Conservation (phyloP, 129 eudicot genomes). For the Calendula officinalis region DNA sequence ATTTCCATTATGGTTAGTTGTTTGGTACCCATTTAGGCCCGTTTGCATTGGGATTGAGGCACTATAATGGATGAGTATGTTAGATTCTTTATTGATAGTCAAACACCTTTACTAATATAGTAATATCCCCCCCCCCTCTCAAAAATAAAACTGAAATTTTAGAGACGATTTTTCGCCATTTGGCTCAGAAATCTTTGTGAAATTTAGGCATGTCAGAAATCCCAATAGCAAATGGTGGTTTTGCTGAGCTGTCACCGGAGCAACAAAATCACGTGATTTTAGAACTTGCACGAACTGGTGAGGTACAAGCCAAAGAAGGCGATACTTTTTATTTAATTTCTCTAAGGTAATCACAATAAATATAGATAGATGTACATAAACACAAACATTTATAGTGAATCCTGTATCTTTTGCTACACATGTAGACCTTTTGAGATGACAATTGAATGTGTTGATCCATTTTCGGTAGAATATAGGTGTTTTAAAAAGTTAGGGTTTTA, state of each 20-base stretch:
- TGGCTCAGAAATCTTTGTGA: conserved; percentile 18
- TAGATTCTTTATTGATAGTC: not conserved
- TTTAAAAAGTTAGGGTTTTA: conserved; percentile 24
- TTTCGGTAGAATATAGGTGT: conserved; percentile 14
- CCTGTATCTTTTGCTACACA: conserved; percentile 1
- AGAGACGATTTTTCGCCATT: conserved; percentile 10
- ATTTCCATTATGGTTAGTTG: not conserved
- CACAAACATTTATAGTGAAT: conserved; percentile 12
- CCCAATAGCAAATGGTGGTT: conserved; percentile 10
- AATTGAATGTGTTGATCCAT: conserved; percentile 6
- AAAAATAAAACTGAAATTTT: not conserved
- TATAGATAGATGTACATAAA: no score
- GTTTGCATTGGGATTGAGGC: conserved; percentile 1
- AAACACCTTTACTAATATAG: conserved; percentile 3
- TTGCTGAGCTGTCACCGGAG: conserved; percentile 54
- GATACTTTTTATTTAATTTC: conserved; percentile 69
- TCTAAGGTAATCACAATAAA: conserved; percentile 39
- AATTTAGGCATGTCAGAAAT: conserved; percentile 19
- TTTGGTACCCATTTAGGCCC: not conserved
- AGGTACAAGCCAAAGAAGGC: conserved; percentile 68
- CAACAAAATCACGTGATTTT: conserved; percentile 52
- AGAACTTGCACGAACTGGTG: conserved; percentile 52
- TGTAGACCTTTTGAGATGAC: conserved; percentile 17
- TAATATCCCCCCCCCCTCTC: no score
- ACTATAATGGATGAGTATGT: conserved; percentile 9